Conservation (phyloP, 495 filamentous ascomycete genomes). For the Hyaloscypha hepaticicola region DNA sequence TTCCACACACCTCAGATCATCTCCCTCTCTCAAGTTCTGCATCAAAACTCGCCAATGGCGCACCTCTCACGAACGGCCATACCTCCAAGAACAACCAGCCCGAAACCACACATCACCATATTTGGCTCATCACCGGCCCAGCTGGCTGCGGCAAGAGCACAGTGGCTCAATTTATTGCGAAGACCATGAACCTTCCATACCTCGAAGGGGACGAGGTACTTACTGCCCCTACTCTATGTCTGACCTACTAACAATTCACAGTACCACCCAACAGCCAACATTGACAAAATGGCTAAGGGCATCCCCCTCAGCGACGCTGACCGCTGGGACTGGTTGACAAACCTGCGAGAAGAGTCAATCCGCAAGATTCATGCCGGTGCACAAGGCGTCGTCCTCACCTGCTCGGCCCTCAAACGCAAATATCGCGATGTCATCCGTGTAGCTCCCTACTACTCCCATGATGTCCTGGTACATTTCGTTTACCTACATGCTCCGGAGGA, state of each 20-base stretch:
- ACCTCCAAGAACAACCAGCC: conserved; percentile 12
- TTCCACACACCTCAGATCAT: conserved; percentile 20
- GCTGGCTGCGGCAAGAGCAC: conserved; percentile 97
- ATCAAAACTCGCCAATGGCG: conserved; percentile 11
- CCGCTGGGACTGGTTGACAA: conserved; percentile 97
- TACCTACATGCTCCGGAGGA: conserved; percentile 80
- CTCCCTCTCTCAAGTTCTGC: conserved; percentile 14
- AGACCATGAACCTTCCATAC: conserved; percentile 71
- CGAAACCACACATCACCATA: conserved; percentile 61
- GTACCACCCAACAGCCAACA: conserved; percentile 84
- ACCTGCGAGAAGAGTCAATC: conserved; percentile 79
- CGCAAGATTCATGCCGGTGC: conserved; percentile 43
- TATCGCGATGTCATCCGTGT: conserved; percentile 97
- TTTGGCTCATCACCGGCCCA: conserved; percentile 97
- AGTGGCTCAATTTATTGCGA: conserved; percentile 75
- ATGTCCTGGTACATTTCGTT: conserved; percentile 85
- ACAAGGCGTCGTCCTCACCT: conserved; percentile 88
- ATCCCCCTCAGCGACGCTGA: conserved; percentile 91
- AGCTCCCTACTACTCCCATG: conserved; percentile 64
- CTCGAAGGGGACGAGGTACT: conserved; percentile 96
- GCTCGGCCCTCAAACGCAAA: conserved; percentile 93
- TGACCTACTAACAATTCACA: conserved; percentile 39
- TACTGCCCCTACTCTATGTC: conserved; percentile 18
- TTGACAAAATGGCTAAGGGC: conserved; percentile 89
- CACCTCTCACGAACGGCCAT: conserved; percentile 1